A percentile compares a stretch with the other conserved stretches of the same genome.
These are phyloP conservation scores for Russula olivacea DNA, from an alignment of 768 basidiomycete species.

Conservation along the genomic window DNA sequence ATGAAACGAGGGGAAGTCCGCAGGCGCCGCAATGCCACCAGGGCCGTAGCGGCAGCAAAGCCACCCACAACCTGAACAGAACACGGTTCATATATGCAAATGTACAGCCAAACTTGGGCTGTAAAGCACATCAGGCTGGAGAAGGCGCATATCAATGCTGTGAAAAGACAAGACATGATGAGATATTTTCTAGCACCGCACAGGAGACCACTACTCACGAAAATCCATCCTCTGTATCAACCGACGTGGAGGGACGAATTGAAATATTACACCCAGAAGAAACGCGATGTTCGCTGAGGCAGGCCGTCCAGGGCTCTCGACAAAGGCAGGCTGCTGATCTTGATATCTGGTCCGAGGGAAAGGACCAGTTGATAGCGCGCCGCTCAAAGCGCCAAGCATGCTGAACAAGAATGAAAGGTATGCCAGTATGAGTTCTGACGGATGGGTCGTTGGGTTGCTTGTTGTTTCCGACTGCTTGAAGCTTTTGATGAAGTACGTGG, in stretches of 20 bases:
- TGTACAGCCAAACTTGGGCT: slow-evolving; percentile 10
- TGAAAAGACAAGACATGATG: background rate
- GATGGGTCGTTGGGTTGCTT: background rate
- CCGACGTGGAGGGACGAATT: background rate
- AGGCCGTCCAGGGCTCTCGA: background rate
- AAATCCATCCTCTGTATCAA: background rate
- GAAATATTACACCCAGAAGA: background rate
- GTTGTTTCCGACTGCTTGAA: slow-evolving; percentile 10
- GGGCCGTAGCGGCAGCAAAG: background rate
- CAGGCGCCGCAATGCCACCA: background rate
- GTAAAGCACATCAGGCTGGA: background rate
- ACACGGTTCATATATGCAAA: background rate
- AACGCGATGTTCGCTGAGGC: background rate
- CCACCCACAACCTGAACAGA: slow-evolving; percentile 1
- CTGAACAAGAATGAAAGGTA: slow-evolving; percentile 14
- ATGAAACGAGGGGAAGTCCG: slow-evolving; percentile 3
- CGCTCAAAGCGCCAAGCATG: slow-evolving; percentile 13
- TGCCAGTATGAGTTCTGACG: slow-evolving; percentile 1
- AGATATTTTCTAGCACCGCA: background rate
- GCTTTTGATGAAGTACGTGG: background rate
- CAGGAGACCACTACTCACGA: background rate
- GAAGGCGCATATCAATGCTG: background rate
- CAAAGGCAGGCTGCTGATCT: background rate
- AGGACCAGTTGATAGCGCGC: background rate
- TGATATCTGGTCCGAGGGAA: background rate